Base-by-base conservation (phyloP, 1,284 basidiomycete genomes). In the Ceratobasidium sp. region DNA sequence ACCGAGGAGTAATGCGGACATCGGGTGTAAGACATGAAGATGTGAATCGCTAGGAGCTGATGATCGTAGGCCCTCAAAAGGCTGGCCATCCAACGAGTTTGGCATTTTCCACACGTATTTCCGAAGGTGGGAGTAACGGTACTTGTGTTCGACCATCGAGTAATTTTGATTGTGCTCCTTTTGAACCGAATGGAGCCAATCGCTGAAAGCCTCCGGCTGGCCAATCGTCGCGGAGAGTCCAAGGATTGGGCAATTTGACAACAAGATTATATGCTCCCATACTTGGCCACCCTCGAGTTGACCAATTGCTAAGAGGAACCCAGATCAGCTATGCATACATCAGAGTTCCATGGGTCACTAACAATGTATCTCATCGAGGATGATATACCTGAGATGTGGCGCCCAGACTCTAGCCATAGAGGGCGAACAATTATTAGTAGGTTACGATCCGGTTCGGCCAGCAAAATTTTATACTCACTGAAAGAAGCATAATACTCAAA, bases 221-320 rank as follows among this genome's bases (percentile, higher is more conserved):
- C 88, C 89, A 34, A 90, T 82, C 0, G 88, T 90, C 0, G 89
- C 89, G 2, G 88, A 90, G 34, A 91, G 80, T 40, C 88, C 89
- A 71, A 90, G 87, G 71, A 90, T 82, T 0, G 88, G 88, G 72
- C 86, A 88, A 17, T 87, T 86, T 1, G 87, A 84, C 6, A 89
- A 77, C 3, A 89, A 76, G 7, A 88, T 78, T 22, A 89, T 86
- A 73, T 88, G 86, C 73, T 90, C 88, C 89, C 88, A 90, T 2
- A 89, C 85, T 0, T 85, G 80, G 0, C 87, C 87, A 1, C 85
- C 87, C 72, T 87, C 85, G 72, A 87, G 82, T 65, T 89, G 86
- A 1, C 88, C 88, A 49, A 91, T 88, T 1, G 84, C 83, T 70
- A 27, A n/a, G 4, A 3, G n/a, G 40, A 12, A 32, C 17, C 15